Evolutionary conservation across 345 rosid species (phyloP).

Genomic region (Kandelia obovata): DNA sequence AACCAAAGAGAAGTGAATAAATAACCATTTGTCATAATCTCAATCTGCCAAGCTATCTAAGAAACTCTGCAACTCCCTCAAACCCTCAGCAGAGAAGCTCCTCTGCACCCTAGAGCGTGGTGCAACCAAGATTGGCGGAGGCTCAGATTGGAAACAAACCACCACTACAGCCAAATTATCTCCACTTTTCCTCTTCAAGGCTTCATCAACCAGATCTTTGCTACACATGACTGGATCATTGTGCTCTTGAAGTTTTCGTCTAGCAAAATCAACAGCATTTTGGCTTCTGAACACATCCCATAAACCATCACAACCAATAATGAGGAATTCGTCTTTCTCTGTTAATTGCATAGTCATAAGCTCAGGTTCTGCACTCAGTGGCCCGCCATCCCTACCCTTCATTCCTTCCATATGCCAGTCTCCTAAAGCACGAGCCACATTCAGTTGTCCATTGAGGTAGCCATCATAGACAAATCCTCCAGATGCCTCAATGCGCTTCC

Average conservation of each 20-base stretch:
- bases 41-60: slow-evolving; percentile 51
- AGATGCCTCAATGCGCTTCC: slow-evolving; percentile 61
- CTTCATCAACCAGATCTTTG: slow-evolving; percentile 74
- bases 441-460: slow-evolving; percentile 74
- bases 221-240: slow-evolving; percentile 71
- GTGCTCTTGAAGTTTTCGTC: slow-evolving; percentile 79
- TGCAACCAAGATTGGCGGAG: slow-evolving; percentile 64
- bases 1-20: background rate
- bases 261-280: slow-evolving; percentile 82
- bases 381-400: slow-evolving; percentile 64
- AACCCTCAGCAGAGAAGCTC: slow-evolving; percentile 74
- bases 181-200: slow-evolving; percentile 80
- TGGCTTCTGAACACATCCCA: slow-evolving; percentile 92
- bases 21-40: slow-evolving; percentile 21
- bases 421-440: slow-evolving; percentile 86
- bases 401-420: slow-evolving; percentile 91
- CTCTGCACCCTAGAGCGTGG: slow-evolving; percentile 61
- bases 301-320: slow-evolving; percentile 81
- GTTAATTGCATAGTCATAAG: slow-evolving; percentile 49
- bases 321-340: slow-evolving; percentile 77
- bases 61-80: slow-evolving; percentile 67
- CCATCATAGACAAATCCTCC: slow-evolving; percentile 70
- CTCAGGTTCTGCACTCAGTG: slow-evolving; percentile 87
- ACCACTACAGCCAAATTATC: slow-evolving; percentile 75
- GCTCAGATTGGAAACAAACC: slow-evolving; percentile 64